Base-by-base conservation (phyloP, 495 filamentous ascomycete genomes). In the Penicillium samsonianum region DNA sequence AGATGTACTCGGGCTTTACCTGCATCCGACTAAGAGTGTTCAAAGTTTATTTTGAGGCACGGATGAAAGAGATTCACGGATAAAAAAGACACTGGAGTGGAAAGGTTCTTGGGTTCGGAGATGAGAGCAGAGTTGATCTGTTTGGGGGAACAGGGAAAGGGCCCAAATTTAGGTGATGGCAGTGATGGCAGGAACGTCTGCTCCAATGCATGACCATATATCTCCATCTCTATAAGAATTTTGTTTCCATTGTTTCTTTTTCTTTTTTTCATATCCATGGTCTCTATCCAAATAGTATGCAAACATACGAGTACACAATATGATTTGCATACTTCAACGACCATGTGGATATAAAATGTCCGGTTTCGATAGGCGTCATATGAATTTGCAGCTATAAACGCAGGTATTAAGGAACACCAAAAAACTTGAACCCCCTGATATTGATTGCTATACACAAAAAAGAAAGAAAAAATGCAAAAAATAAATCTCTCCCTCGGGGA, bases 401-500 rank as follows among this genome's bases (percentile, higher is more conserved):
- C 23, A 25, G 23, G 2, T 25, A 25, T 4, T 25, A 4, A 25
- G 23, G 11, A 14, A 5, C 30, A 12, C n/a, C n/a, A 12, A 2
- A 33, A 33, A 33, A 33, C 4, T 3, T n/a, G n/a, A n/a, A 10
- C 10, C 4, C 1, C 11, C 11, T 14, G 4, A 14, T 33, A 4
- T 33, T 33, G 10, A 12, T 33, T 28, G 26, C 26, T 4, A 28
- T 28, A 5, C 7, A 28, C 3, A 28, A 7, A 28, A 5, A 28
- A 28, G 26, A 28, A 28, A 28, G 26, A 28, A 28, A 6, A 30
- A 33, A 33, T 2, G 6, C 5, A 33, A 58, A 67, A 67, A 71
- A 69, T 54, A 56, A 65, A 67, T 71, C 72, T 75, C 71, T 73
- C 71, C 67, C 65, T 71, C 77, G 72, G 77, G 77, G 77, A 80